These are phyloP conservation scores for Biscutella auriculata DNA, from an alignment of 441 rosid genomes.

Conservation along the genomic window DNA sequence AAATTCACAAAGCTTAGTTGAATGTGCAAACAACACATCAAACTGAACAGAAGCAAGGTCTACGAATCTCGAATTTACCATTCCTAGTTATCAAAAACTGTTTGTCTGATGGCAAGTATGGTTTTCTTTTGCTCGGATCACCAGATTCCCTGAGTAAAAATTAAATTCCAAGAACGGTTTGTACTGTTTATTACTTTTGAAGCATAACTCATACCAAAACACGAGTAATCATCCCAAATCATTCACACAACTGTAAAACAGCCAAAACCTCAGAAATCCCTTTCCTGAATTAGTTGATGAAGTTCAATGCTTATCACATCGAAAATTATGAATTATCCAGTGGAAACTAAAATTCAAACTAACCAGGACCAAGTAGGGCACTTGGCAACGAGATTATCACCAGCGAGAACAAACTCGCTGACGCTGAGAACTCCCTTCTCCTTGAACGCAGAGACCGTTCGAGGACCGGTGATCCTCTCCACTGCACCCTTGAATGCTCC, in stretches of 20 bases:
- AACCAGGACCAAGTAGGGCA: constrained; percentile 99
- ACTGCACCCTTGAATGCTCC: constrained; percentile 91
- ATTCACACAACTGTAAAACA: background rate
- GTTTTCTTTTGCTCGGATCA: constrained; percentile 80
- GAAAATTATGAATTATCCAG: too few relatives aligned
- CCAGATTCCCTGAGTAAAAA: constrained; percentile 68
- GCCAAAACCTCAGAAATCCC: background rate
- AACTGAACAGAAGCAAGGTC: background rate
- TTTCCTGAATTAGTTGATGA: too few relatives aligned
- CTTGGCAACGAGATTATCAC: constrained; percentile 93
- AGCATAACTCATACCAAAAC: background rate
- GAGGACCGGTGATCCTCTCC: constrained; percentile 81
- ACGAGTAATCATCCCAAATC: background rate
- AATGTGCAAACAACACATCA: background rate
- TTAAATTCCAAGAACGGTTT: background rate
- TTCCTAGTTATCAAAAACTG: constrained; percentile 92
- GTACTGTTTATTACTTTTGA: too few relatives aligned
- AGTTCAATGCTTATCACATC: too few relatives aligned
- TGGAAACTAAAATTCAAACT: background rate
- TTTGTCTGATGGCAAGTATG: constrained; percentile 72
- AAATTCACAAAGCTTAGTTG: background rate
- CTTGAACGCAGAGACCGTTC: constrained; percentile 89
- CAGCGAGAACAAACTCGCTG: constrained; percentile 80
- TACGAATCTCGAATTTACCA: constrained; percentile 33
- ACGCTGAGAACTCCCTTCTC: constrained; percentile 98